These are phyloP conservation scores for Pichia gijzeniarum DNA, from an alignment of 805 yeast genomes.

Conservation along the genomic window DNA sequence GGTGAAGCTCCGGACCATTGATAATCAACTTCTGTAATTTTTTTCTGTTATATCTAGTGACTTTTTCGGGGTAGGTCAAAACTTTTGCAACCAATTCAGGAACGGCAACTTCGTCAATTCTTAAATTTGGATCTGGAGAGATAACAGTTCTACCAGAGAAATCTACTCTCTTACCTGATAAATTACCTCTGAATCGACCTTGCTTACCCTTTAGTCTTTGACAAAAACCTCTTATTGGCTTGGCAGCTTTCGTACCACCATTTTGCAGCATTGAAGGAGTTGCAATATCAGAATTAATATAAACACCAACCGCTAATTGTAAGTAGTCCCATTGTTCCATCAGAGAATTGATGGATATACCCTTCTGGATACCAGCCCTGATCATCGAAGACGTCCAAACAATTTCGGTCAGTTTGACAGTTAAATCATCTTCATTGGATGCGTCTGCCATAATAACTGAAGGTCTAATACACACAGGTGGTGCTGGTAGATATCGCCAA, in stretches of 20 bases:
- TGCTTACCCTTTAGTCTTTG: constrained; percentile 97
- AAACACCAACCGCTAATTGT: constrained; percentile 94
- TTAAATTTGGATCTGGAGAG: constrained; percentile 95
- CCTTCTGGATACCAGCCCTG: constrained; percentile 91
- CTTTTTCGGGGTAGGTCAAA: constrained; percentile 91
- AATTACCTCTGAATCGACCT: constrained; percentile 96
- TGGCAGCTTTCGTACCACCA: constrained; percentile 48
- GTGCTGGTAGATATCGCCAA: constrained; percentile 97
- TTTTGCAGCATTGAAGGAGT: constrained; percentile 70
- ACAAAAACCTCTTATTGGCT: constrained; percentile 91
- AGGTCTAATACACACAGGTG: constrained; percentile 98
- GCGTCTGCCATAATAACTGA: constrained; percentile 89
- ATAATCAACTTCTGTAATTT: constrained; percentile 68
- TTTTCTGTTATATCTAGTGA: constrained; percentile 76
- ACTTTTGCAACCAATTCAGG: constrained; percentile 96
- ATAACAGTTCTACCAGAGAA: constrained; percentile 97
- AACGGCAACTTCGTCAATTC: constrained; percentile 96
- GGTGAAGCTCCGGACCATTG: constrained; percentile 85
- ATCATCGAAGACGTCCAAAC: constrained; percentile 96
- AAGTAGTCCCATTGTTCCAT: constrained; percentile 99
- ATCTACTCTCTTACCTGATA: constrained; percentile 98
- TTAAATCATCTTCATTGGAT: constrained; percentile 93
- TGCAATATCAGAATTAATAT: constrained; percentile 92
- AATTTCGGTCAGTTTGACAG: constrained; percentile 91
- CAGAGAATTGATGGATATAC: constrained; percentile 83